phyloP scores from a whole-genome alignment of 2,329 filamentous ascomycete species.

The Xylaria sp. region DNA sequence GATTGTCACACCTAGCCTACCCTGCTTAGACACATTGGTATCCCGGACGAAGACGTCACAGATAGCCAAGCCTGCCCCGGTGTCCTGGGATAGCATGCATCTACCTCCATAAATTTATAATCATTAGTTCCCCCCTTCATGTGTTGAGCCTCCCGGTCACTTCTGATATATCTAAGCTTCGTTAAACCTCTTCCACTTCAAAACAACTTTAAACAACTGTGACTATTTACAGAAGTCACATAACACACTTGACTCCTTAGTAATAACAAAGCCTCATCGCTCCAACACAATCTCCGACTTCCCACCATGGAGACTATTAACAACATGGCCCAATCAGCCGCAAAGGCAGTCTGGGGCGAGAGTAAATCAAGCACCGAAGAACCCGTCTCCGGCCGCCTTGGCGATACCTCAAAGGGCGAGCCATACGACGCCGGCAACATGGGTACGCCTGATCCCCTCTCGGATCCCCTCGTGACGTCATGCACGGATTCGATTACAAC shows the following conservation, averaged over 20 bases:
- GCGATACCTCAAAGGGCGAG: constrained; percentile 73
- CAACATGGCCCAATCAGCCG: constrained; percentile 62
- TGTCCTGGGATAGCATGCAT: background rate
- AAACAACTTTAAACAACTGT: background rate
- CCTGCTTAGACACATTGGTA: background rate
- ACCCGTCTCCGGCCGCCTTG: constrained; percentile 76
- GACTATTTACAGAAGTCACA: background rate
- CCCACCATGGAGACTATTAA: constrained; percentile 71
- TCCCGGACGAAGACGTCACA: constrained; percentile 35
- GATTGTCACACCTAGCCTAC: constrained; percentile 14
- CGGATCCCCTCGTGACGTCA: constrained; percentile 14
- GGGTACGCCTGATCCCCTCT: constrained; percentile 58
- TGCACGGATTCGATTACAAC: constrained; percentile 7
- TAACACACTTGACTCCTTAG: background rate
- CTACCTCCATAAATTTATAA: constrained; percentile 16
- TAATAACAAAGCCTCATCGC: background rate
- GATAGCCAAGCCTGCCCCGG: constrained; percentile 12
- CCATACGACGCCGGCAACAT: constrained; percentile 84
- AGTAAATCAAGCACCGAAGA: constrained; percentile 60
- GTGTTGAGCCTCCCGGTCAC: background rate
- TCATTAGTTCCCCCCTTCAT: constrained; percentile 5
- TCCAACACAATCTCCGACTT: background rate
- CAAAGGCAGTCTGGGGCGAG: constrained; percentile 62
- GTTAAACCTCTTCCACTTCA: background rate
- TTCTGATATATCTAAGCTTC: constrained; percentile 6